Evolutionary conservation across 1,139 yeast genomes (phyloP).

Genomic region (Geotrichum australiense): DNA sequence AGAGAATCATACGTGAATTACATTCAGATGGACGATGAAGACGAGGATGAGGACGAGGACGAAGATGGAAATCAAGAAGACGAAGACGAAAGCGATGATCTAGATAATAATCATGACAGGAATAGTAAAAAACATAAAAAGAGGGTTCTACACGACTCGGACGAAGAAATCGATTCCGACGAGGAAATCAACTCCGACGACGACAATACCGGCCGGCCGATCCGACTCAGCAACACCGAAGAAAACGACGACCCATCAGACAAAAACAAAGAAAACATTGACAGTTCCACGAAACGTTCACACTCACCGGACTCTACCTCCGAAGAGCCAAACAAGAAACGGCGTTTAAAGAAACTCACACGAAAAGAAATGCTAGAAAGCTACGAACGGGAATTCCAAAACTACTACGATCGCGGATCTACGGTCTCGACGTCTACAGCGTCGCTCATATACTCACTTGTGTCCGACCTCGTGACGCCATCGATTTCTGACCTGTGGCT

Average conservation of each 20-base stretch:
- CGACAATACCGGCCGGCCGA: slow-evolving; percentile 10
- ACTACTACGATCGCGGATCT: slow-evolving; percentile 77
- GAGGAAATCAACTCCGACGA: slow-evolving; percentile 15
- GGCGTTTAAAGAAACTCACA: slow-evolving; percentile 7
- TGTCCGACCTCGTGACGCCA: slow-evolving; percentile 76
- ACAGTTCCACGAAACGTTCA: slow-evolving; percentile 11
- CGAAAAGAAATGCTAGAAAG: slow-evolving; percentile 24
- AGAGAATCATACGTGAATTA: slow-evolving; percentile 27
- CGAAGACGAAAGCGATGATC: slow-evolving; percentile 11
- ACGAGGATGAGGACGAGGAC: slow-evolving; percentile 18
- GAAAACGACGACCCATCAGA: slow-evolving; percentile 6
- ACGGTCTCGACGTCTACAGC: slow-evolving; percentile 70
- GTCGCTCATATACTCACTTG: slow-evolving; percentile 68
- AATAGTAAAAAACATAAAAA: too few species aligned
- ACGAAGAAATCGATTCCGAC: slow-evolving; percentile 6
- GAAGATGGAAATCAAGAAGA: slow-evolving; percentile 14
- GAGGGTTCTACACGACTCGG: too few species aligned
- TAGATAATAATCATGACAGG: slow-evolving; percentile 10
- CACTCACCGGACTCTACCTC: slow-evolving; percentile 3
- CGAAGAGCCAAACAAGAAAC: slow-evolving; percentile 5
- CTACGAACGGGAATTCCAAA: slow-evolving; percentile 53
- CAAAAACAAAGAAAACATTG: slow-evolving; percentile 4
- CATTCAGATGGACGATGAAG: slow-evolving; percentile 22
- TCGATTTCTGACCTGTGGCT: slow-evolving; percentile 72
- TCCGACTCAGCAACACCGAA: too few species aligned